Evolutionary conservation across 140 eudicot genomes (phyloP).

Genomic region (Oenanthe javanica): DNA sequence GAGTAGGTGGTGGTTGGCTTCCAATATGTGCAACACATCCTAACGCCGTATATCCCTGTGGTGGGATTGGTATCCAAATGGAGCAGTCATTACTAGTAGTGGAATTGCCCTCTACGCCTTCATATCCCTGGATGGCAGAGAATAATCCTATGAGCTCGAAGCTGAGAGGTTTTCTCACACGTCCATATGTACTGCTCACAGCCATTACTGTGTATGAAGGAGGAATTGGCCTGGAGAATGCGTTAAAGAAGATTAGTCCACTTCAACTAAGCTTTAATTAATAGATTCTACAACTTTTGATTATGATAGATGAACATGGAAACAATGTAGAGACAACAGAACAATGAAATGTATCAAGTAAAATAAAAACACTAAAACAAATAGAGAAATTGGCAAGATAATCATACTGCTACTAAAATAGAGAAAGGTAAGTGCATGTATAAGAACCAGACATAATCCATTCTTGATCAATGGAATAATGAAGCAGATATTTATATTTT

Average conservation of each 20-base stretch:
- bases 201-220: constrained; percentile 96
- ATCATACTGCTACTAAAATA: neutral
- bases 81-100: constrained; percentile 55
- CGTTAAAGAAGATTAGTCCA: constrained; percentile 16
- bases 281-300: neutral
- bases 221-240: constrained; percentile 72
- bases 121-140: constrained; percentile 50
- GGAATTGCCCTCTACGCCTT: constrained; percentile 25
- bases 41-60: constrained; percentile 76
- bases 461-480: neutral
- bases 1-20: constrained; percentile 77
- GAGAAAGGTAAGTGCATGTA: neutral
- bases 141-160: constrained; percentile 68
- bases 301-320: neutral
- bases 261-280: neutral
- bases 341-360: neutral
- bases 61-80: constrained; percentile 88
- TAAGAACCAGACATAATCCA: neutral
- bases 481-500: neutral
- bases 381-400: neutral
- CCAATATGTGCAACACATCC: constrained; percentile 93
- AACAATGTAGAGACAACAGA: neutral
- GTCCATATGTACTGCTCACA: constrained; percentile 82
- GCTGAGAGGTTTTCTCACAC: constrained; percentile 88
- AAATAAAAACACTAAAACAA: neutral